phyloP scores from a whole-genome alignment of 192 early-diverging fungal genomes.

The Backusella psychrophila region DNA sequence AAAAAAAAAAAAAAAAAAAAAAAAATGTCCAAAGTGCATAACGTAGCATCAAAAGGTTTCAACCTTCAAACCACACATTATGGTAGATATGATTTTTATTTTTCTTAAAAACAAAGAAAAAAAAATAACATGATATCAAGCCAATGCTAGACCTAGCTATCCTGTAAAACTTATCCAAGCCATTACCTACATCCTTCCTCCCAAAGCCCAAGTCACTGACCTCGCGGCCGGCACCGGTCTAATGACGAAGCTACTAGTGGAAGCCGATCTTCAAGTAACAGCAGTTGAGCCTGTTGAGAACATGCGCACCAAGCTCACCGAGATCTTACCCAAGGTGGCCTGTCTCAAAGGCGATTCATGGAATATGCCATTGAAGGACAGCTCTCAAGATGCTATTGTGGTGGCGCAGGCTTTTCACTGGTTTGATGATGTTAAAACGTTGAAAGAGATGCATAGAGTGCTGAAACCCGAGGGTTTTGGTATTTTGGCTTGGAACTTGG shows the following conservation, averaged over 20 bases:
- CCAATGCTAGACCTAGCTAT: slow-evolving; percentile 26
- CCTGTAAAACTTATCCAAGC: slow-evolving; percentile 5
- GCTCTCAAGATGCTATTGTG: slow-evolving; percentile 36
- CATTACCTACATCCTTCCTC: not conserved
- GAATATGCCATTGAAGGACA: slow-evolving; percentile 27
- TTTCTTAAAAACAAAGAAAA: not conserved
- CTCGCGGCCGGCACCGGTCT: slow-evolving; percentile 35
- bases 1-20: not conserved
- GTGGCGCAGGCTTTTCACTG: slow-evolving; percentile 51
- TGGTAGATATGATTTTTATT: not conserved
- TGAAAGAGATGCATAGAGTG: slow-evolving; percentile 45
- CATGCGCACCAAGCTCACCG: slow-evolving; percentile 26
- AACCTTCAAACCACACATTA: not conserved
- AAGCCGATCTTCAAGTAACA: slow-evolving; percentile 10
- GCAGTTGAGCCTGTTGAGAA: slow-evolving; percentile 31
- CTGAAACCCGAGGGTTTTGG: slow-evolving; percentile 38
- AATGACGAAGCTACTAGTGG: slow-evolving; percentile 21
- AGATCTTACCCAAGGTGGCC: slow-evolving; percentile 9
- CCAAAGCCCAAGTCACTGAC: slow-evolving; percentile 15
- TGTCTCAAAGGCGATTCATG: slow-evolving; percentile 30
- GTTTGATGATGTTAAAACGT: slow-evolving; percentile 42
- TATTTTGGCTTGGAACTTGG: slow-evolving; percentile 50
- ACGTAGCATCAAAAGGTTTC: not conserved
- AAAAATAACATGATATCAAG: not conserved
- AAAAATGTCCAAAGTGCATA: not conserved